Evolutionary conservation across 257 asterid species (phyloP).

Genomic region (Fraxinus americana): DNA sequence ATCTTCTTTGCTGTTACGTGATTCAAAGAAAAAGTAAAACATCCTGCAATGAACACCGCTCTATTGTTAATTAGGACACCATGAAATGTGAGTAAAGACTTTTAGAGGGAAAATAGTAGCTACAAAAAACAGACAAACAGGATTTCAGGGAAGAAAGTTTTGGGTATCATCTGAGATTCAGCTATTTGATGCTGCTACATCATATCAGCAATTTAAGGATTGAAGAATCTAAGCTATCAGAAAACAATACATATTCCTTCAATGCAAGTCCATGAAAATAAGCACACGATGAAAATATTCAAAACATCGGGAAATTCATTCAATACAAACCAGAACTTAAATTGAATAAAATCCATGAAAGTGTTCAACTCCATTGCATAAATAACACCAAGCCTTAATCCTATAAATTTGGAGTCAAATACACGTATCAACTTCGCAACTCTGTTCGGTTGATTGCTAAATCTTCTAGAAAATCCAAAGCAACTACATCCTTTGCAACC

Average conservation of each 20-base stretch:
- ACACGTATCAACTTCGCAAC: neutral
- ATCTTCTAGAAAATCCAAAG: no score
- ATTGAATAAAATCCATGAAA: neutral
- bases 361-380: neutral
- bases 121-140: neutral
- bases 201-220: slow-evolving; percentile 2
- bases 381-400: neutral
- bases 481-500: neutral
- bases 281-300: neutral
- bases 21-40: slow-evolving; percentile 93
- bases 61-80: slow-evolving; percentile 22
- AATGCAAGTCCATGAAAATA: neutral
- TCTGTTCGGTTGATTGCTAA: neutral
- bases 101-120: slow-evolving; percentile 1
- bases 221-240: neutral
- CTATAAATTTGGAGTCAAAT: neutral
- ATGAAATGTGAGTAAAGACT: neutral
- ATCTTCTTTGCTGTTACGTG: slow-evolving; percentile 70
- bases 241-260: neutral
- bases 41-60: slow-evolving; percentile 51
- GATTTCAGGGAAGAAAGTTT: neutral
- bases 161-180: neutral
- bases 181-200: neutral
- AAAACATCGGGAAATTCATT: neutral
- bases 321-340: neutral